Percentiles rank a stretch among this genome's conserved stretches.
Conservation (phyloP, 192 early-diverging fungal species). For the Mortierella antarctica region DNA sequence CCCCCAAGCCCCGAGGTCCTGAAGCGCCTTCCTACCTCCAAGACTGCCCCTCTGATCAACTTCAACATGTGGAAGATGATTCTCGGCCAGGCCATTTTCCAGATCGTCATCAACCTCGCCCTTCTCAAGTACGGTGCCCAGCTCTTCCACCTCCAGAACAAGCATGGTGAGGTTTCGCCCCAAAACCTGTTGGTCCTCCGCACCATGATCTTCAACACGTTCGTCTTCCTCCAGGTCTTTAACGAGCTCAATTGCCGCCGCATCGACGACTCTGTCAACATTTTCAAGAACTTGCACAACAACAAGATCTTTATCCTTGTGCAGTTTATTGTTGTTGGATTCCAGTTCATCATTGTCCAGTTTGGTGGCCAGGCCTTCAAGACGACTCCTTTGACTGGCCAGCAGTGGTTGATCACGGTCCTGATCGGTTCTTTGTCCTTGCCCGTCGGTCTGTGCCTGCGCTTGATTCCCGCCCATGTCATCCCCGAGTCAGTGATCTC, state of each 20-base stretch:
- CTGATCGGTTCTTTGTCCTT: conserved; percentile 84
- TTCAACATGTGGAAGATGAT: conserved; percentile 94
- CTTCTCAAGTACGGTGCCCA: conserved; percentile 65
- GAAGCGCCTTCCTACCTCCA: conserved; percentile 78
- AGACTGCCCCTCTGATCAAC: conserved; percentile 81
- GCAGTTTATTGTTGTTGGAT: conserved; percentile 72
- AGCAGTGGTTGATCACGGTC: conserved; percentile 85
- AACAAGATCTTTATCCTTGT: conserved; percentile 86
- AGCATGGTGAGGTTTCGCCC: conserved; percentile 12
- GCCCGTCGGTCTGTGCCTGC: conserved; percentile 85
- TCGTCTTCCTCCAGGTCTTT: conserved; percentile 94
- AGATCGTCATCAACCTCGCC: conserved; percentile 79
- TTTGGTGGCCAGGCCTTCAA: conserved; percentile 93
- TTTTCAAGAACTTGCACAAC: conserved; percentile 83
- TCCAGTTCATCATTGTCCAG: conserved; percentile 86
- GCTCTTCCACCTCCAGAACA: conserved; percentile 65
- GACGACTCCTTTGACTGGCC: conserved; percentile 69
- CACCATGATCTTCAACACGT: conserved; percentile 91
- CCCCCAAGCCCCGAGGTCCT: conserved; percentile 87
- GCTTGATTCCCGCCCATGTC: conserved; percentile 77
- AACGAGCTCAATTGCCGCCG: conserved; percentile 93
- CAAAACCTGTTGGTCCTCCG: conserved; percentile 60
- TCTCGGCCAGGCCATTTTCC: conserved; percentile 88
- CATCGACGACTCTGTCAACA: conserved; percentile 82
- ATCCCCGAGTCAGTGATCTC: conserved; percentile 39